These are phyloP conservation scores for Pittosporum tobira DNA, from an alignment of 129 eudicot species.

Conservation along the genomic window DNA sequence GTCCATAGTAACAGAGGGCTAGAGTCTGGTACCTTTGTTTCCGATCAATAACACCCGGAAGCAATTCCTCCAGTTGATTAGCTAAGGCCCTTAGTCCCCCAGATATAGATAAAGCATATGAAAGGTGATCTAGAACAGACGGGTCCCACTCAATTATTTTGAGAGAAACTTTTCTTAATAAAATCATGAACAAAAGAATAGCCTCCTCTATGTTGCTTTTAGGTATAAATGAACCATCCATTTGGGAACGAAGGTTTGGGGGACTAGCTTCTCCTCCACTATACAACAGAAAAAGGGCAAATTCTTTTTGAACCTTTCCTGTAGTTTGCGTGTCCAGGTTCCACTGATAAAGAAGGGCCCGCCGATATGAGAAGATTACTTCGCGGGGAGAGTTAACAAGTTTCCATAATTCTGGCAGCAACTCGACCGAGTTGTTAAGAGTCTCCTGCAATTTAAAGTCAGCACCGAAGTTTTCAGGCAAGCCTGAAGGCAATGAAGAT, in stretches of 20 bases:
- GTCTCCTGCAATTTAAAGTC: conserved; percentile 95
- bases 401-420: conserved; percentile 84
- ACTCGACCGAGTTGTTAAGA: conserved; percentile 67
- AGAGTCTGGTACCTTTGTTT: conserved; percentile 50
- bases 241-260: conserved; percentile 58
- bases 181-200: conserved; percentile 61
- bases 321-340: conserved; percentile 57
- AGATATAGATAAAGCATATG: conserved; percentile 60
- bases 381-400: conserved; percentile 71
- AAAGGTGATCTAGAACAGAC: conserved; percentile 71
- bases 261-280: conserved; percentile 70
- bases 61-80: conserved; percentile 53
- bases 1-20: conserved; percentile 67
- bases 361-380: conserved; percentile 63
- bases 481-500: conserved; percentile 83
- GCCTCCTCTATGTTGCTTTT: conserved; percentile 79
- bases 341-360: conserved; percentile 79
- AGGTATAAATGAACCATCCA: conserved; percentile 65
- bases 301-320: conserved; percentile 68
- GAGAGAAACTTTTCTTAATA: conserved; percentile 44
- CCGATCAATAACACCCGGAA: conserved; percentile 50
- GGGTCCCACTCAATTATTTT: conserved; percentile 84
- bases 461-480: conserved; percentile 74
- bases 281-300: conserved; percentile 78
- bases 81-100: conserved; percentile 52